Percentiles rank a stretch among this genome's conserved stretches.
These are phyloP conservation scores for Aureobasidium melanogenum DNA, from an alignment of 2,329 filamentous ascomycete genomes.

Conservation along the genomic window DNA sequence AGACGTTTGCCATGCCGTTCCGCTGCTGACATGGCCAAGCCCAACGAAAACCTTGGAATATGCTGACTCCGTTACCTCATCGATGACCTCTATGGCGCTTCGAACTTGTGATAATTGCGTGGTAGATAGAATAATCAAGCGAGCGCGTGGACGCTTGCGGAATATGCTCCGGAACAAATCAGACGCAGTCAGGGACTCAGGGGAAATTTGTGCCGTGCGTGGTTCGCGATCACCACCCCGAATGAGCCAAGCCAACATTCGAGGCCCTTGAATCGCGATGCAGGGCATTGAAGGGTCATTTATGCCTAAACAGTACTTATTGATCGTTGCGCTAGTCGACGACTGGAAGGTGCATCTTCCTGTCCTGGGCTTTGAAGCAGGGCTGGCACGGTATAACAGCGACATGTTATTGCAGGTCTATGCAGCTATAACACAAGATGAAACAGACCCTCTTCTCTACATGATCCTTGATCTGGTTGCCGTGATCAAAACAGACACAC, in stretches of 20 bases:
- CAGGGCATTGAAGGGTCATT: neutral
- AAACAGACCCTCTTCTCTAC: neutral
- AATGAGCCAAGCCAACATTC: neutral
- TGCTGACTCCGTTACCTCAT: neutral
- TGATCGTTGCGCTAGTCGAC: neutral
- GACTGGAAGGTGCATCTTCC: neutral
- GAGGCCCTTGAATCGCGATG: neutral
- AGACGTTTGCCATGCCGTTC: too few species aligned
- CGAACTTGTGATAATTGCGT: neutral
- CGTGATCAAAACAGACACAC: too few species aligned
- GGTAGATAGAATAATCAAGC: neutral
- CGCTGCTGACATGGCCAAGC: too few species aligned
- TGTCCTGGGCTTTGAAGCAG: neutral
- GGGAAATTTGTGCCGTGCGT: neutral
- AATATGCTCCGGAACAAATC: neutral
- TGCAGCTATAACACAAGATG: neutral
- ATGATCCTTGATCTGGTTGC: neutral
- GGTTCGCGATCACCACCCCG: neutral
- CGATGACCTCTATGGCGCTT: neutral
- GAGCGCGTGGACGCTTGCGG: neutral
- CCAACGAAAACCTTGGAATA: too few species aligned
- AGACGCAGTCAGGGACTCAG: neutral
- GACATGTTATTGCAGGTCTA: too few species aligned
- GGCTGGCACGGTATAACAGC: neutral
- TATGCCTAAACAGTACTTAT: neutral